Percentiles rank a stretch among this genome's conserved stretches.
These are phyloP conservation scores for Prunus kanzakura DNA, from an alignment of 306 rosid species.

Conservation along the genomic window DNA sequence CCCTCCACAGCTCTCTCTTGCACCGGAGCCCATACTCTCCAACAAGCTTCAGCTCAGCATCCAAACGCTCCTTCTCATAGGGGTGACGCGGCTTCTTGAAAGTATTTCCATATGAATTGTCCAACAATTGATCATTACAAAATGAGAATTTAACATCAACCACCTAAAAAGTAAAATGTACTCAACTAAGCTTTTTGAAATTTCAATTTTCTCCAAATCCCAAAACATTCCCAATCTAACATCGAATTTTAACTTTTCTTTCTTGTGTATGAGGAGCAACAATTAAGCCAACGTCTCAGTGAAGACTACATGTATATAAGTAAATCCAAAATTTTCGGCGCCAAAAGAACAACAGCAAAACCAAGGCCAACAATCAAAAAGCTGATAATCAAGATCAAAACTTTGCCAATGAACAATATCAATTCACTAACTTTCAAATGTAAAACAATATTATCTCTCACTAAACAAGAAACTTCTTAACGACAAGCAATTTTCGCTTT, in stretches of 20 bases:
- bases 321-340: neutral
- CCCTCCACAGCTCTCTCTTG: constrained; percentile 24
- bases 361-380: too few relatives aligned
- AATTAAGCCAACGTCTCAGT: neutral
- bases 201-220: neutral
- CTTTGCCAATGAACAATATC: neutral
- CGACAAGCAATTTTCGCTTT: too few relatives aligned
- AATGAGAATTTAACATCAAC: neutral
- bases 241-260: neutral
- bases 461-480: too few relatives aligned
- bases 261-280: neutral
- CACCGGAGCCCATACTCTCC: constrained; percentile 24
- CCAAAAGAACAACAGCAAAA: neutral
- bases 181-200: neutral
- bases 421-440: neutral
- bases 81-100: constrained; percentile 78
- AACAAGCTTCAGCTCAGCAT: constrained; percentile 26
- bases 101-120: constrained; percentile 53
- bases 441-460: neutral
- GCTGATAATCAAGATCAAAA: neutral
- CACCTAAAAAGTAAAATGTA: neutral
- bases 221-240: neutral
- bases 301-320: neutral
- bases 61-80: constrained; percentile 64
- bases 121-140: neutral